phyloP scores from a whole-genome alignment of 345 rosid genomes.

The Melastoma malabathricum region DNA sequence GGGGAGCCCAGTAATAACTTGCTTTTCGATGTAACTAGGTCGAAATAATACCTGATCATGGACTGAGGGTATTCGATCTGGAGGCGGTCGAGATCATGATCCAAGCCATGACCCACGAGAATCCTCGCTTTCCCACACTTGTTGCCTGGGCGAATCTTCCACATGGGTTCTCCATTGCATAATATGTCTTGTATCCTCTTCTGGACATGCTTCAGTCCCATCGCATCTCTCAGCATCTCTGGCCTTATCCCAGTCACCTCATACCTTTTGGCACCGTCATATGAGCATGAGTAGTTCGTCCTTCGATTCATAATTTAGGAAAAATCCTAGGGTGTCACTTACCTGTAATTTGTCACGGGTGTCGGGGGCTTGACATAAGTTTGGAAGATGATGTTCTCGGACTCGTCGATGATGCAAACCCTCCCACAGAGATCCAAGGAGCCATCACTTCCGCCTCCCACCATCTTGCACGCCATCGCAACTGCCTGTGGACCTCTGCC shows the following conservation, averaged over 20 bases:
- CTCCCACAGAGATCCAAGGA: constrained; percentile 66
- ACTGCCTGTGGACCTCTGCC: constrained; percentile 44
- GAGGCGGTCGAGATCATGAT: constrained; percentile 57
- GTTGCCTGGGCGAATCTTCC: constrained; percentile 54
- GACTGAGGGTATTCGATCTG: constrained; percentile 69
- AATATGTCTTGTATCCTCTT: constrained; percentile 69
- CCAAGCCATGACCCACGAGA: constrained; percentile 82
- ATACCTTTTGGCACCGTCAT: too few relatives aligned
- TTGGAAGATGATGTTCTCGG: constrained; percentile 63
- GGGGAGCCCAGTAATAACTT: too few relatives aligned
- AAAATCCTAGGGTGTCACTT: neutral
- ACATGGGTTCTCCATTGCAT: constrained; percentile 76
- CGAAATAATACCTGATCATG: constrained; percentile 47
- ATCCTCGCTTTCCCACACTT: constrained; percentile 63
- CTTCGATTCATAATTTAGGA: too few relatives aligned
- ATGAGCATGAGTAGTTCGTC: too few relatives aligned
- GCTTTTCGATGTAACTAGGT: too few relatives aligned
- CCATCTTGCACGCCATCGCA: constrained; percentile 82
- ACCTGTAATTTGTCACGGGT: constrained; percentile 74
- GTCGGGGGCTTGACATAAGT: constrained; percentile 59
- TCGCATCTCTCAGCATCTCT: constrained; percentile 57
- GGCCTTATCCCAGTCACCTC: constrained; percentile 44
- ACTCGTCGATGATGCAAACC: constrained; percentile 69
- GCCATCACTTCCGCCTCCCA: constrained; percentile 91
- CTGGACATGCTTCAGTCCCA: constrained; percentile 51